Percentiles rank a stretch among this genome's conserved stretches.
phyloP scores from a whole-genome alignment of 441 rosid species.

The Populus hybrid region DNA sequence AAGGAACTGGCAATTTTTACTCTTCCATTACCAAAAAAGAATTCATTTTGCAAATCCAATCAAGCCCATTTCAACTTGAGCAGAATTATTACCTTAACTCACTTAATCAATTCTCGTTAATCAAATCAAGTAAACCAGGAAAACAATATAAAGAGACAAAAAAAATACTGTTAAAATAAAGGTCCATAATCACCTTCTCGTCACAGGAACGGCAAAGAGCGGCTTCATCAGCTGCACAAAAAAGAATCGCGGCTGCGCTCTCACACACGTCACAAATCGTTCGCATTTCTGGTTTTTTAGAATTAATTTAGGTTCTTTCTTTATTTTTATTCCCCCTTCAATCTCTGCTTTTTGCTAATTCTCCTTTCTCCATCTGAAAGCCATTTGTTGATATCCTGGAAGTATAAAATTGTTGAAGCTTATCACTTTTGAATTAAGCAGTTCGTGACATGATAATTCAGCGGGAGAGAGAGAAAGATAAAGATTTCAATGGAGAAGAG shows the following conservation, averaged over 20 bases:
- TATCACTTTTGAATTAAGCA: not conserved
- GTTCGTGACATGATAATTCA: not conserved
- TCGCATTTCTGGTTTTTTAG: conserved; percentile 43
- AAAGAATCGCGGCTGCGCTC: conserved; percentile 78
- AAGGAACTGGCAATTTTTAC: not conserved
- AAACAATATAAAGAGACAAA: not conserved
- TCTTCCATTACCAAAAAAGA: not conserved
- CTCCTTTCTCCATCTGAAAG: conserved; percentile 1
- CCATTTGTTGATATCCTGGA: not conserved
- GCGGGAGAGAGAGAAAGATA: not conserved
- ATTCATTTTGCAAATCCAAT: not conserved
- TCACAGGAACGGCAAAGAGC: conserved; percentile 85
- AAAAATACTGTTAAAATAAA: not conserved
- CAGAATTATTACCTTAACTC: not conserved
- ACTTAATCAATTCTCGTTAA: not conserved
- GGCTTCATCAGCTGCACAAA: conserved; percentile 95
- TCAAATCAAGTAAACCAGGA: not conserved
- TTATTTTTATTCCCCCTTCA: not conserved
- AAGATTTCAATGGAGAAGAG: not conserved
- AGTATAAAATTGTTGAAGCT: not conserved
- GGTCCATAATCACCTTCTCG: conserved; percentile 39
- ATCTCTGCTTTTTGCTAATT: not conserved
- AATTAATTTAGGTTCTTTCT: not conserved
- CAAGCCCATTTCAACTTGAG: not conserved
- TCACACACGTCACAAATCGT: conserved; percentile 85